Evolutionary conservation across 768 basidiomycete species (phyloP), one percentile per base, ranked within the genome.

Genomic region (Trametes punicea): DNA sequence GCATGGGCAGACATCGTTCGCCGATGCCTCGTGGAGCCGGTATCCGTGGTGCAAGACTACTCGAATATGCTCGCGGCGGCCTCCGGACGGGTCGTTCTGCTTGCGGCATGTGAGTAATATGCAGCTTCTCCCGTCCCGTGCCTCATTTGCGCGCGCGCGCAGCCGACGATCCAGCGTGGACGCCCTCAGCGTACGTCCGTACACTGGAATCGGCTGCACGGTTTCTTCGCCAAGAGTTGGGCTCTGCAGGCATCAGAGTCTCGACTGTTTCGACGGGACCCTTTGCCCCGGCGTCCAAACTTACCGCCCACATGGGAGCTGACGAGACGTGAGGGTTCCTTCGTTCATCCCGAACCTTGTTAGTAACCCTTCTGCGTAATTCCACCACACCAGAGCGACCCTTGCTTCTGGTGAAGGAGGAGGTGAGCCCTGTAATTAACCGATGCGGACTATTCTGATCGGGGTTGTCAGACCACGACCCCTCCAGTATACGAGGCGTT

Each of bases 21-120:
- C 29, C 42, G 42, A n/a, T 46, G 54, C 51, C 54, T 68, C 36
- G 64, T 60, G 46, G 67, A 67, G 33, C 70, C 71, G 10, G 50
- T 67, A 16, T 51, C 65, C 39, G 57, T 70, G 55, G 61, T 67
- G 21, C 54, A 62, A 10, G 69, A 67, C 51, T 72, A 70, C 62
- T 50, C 61, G 39, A 47, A 61, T 21, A 4, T 69, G 60, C 68
- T 72, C 44, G 41, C 55, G 33, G 56, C 65, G 39, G 63, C 69
- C 23, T 60, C 69, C n/a, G 71, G 70, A 25, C 60, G 71, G 40
- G 62, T 72, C 3, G 62, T 71, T 33, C 48, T 71, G 26, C 44
- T 69, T 36, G 55, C 66, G n/a, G 55, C 53, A 34, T 65, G 65
- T 57, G 25, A 53, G 63, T 26, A 34, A 55, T 62, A 20, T 18